phyloP scores from a whole-genome alignment of 116 monocot genomes.

The Iris pallida region DNA sequence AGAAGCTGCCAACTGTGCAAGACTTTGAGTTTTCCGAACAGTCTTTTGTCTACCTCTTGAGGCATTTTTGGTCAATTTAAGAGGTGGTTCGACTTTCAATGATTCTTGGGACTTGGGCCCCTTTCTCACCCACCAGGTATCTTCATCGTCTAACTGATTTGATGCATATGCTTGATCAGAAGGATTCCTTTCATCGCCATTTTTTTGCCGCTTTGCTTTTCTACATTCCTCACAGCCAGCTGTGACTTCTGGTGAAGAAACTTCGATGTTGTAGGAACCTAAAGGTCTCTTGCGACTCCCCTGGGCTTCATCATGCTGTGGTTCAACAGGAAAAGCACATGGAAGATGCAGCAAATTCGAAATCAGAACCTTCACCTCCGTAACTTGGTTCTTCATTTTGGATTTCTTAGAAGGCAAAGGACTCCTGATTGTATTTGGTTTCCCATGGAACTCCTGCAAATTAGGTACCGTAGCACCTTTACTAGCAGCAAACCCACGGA shows the following conservation, averaged over 20 bases:
- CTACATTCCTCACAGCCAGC: slow-evolving; percentile 69
- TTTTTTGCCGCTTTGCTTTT: slow-evolving; percentile 63
- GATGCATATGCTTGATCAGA: slow-evolving; percentile 33
- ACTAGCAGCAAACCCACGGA: slow-evolving; percentile 12
- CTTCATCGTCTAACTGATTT: slow-evolving; percentile 77
- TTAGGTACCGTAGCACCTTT: slow-evolving; percentile 31
- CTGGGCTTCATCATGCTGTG: slow-evolving; percentile 37
- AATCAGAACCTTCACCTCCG: slow-evolving; percentile 58
- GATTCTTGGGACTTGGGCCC: slow-evolving; percentile 64
- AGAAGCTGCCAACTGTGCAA: slow-evolving; percentile 77
- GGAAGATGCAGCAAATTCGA: slow-evolving; percentile 59
- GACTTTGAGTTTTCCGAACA: slow-evolving; percentile 86
- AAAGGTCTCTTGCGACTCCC: slow-evolving; percentile 35
- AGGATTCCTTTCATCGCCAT: slow-evolving; percentile 45
- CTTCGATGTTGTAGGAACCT: slow-evolving; percentile 34
- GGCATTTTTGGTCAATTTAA: slow-evolving; percentile 53
- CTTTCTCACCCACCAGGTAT: slow-evolving; percentile 89
- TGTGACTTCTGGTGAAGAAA: slow-evolving; percentile 46
- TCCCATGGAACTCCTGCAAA: slow-evolving; percentile 17
- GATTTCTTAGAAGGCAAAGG: slow-evolving; percentile 16
- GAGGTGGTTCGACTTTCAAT: slow-evolving; percentile 58
- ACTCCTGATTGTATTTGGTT: slow-evolving; percentile 6
- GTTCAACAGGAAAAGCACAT: slow-evolving; percentile 27
- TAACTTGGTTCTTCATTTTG: slow-evolving; percentile 43
- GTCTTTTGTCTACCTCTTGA: slow-evolving; percentile 75